These are phyloP conservation scores for Xylaria sp. DNA, from an alignment of 2,329 filamentous ascomycete genomes.

Conservation along the genomic window DNA sequence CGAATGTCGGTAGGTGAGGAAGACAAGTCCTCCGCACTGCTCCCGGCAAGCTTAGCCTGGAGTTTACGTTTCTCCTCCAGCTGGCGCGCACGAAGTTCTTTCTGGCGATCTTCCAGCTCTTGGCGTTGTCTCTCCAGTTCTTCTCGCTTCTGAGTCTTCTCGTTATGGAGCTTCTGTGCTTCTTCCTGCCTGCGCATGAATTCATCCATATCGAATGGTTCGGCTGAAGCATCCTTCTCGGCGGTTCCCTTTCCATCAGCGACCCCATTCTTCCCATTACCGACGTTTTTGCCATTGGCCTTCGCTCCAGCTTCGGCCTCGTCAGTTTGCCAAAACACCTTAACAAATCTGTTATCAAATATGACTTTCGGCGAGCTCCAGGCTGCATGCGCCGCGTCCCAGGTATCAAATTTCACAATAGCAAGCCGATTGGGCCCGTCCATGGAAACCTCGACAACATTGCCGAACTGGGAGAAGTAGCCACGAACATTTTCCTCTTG, in stretches of 20 bases:
- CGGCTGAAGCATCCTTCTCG: slow-evolving; percentile 28
- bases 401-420: slow-evolving; percentile 68
- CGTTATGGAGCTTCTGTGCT: slow-evolving; percentile 69
- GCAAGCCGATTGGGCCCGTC: slow-evolving; percentile 69
- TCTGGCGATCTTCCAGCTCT: slow-evolving; percentile 67
- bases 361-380: slow-evolving; percentile 78
- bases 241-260: slow-evolving; percentile 25
- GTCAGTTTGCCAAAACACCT: slow-evolving; percentile 76
- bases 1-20: slow-evolving; percentile 24
- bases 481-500: slow-evolving; percentile 64
- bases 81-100: slow-evolving; percentile 64
- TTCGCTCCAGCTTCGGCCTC: slow-evolving; percentile 40
- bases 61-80: slow-evolving; percentile 66
- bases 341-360: slow-evolving; percentile 85
- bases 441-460: slow-evolving; percentile 65
- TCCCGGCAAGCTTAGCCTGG: slow-evolving; percentile 64
- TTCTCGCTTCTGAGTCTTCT: slow-evolving; percentile 63
- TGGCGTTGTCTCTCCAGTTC: slow-evolving; percentile 64
- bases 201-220: slow-evolving; percentile 69
- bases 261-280: slow-evolving; percentile 35
- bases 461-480: slow-evolving; percentile 76
- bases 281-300: slow-evolving; percentile 33
- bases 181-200: slow-evolving; percentile 70
- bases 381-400: slow-evolving; percentile 68
- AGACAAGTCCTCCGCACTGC: slow-evolving; percentile 36